phyloP scores from a whole-genome alignment of 23 red algal species.

The Gracilaria vermiculophylla region DNA sequence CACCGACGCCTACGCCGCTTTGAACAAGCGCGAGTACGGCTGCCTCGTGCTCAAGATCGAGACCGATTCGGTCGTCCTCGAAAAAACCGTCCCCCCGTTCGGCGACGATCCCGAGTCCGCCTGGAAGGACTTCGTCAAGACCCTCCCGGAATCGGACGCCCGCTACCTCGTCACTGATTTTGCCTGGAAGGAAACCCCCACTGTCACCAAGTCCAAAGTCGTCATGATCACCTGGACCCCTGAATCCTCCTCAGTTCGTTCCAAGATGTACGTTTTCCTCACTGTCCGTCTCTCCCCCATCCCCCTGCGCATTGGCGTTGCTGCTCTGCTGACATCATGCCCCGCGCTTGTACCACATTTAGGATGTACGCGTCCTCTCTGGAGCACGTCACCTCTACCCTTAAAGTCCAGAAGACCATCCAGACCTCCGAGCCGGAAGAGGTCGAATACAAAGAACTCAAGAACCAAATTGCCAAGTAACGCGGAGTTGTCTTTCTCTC shows the following conservation, averaged over 20 bases:
- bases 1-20: constrained; percentile 12
- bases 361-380: constrained; percentile 47
- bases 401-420: constrained; percentile 38
- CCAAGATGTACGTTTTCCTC: constrained; percentile 70
- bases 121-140: constrained; percentile 63
- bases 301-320: background rate
- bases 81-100: constrained; percentile 9
- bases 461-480: constrained; percentile 57
- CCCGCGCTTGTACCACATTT: too few relatives aligned
- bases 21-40: constrained; percentile 20
- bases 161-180: constrained; percentile 73
- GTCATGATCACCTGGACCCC: constrained; percentile 59
- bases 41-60: constrained; percentile 56
- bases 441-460: constrained; percentile 31
- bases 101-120: constrained; percentile 40
- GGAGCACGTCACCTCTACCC: constrained; percentile 24
- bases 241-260: constrained; percentile 16
- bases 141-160: constrained; percentile 8
- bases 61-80: constrained; percentile 6
- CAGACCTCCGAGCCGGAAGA: constrained; percentile 54
- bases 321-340: background rate
- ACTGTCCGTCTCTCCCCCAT: background rate
- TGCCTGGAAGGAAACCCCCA: constrained; percentile 42
- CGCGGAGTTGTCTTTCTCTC: background rate
- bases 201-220: constrained; percentile 67